Base-by-base conservation (phyloP, 805 yeast genomes). In the Suhomyces canberraensis region DNA sequence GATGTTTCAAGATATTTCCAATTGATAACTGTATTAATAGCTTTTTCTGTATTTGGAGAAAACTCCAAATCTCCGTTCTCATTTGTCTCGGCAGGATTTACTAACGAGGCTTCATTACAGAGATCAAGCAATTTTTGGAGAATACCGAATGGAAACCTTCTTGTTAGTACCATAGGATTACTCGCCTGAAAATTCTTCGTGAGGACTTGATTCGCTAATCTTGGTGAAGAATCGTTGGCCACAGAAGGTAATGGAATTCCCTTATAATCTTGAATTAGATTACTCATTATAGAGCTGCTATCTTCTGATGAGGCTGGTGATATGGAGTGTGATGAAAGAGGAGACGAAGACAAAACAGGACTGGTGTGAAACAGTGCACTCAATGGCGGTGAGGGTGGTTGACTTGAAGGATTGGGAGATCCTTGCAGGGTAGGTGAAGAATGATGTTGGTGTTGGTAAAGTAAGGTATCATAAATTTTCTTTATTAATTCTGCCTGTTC, bases 21-120 rank as follows among this genome's bases (percentile, higher is more conserved):
- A 54, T 48, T 64, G 46, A 68, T 27, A 31, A 81, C 66, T 11
- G 59, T 55, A 17, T 61, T 62, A n/a, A 83, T 67, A 11, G 85
- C 79, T 27, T 60, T 60, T 39, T 73, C 76, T 1, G 89, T 78
- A 37, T 69, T 70, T 2, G 91, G 91, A 1, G 88, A 80, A 43
- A 58, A 61, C 35, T 43, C 59, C 28, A 64, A 49, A 24, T 42
- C 53, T 8, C 62, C 66, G n/a, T 48, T 47, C 44, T 64, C 60
- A 24, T 64, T 64, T 14, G 66, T 62, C n/a, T 56, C 62, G 3
- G 65, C 64, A 2, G 85, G 81, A 48, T 84, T 86, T 9, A 89
- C 76, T 27, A 73, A 67, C 15, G 87, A 62, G 0, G 95, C 90
- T 44, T 79, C 81, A 36, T 86, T 89, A 51, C 90, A 79, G 35